Evolutionary conservation across 148 eudicot species (phyloP).

Genomic region (Camellia granthamiana): DNA sequence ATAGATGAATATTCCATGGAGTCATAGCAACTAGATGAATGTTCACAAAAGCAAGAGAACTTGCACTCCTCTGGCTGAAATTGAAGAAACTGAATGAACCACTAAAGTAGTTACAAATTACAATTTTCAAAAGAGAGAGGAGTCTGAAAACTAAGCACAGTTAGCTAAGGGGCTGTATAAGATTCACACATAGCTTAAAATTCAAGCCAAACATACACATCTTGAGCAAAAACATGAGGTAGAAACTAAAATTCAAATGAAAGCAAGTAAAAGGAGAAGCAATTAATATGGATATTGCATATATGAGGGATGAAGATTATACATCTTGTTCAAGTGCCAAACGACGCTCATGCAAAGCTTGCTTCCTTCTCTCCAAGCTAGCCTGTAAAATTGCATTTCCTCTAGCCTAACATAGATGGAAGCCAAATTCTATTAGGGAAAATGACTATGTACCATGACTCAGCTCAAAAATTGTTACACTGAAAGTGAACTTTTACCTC

Average conservation of each 20-base stretch:
- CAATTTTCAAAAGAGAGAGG: no score
- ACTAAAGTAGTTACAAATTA: no score
- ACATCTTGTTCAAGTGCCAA: conserved; percentile 99
- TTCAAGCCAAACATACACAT: not conserved
- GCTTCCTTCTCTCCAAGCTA: conserved; percentile 98
- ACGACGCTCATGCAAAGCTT: conserved; percentile 98
- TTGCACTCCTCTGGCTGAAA: no score
- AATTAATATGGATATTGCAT: not conserved
- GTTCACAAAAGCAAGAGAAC: no score
- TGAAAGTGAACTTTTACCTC: conserved; percentile 50
- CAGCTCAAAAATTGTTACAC: not conserved
- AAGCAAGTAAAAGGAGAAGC: not conserved
- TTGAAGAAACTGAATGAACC: no score
- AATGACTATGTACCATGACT: not conserved
- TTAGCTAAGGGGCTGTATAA: no score
- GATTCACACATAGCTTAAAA: not conserved
- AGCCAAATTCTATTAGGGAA: conserved; percentile 17
- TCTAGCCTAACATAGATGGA: conserved; percentile 57
- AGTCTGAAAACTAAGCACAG: no score
- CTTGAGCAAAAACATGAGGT: not conserved
- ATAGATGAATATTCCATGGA: no score
- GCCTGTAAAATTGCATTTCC: conserved; percentile 98
- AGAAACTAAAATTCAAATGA: not conserved
- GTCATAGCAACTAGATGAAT: no score
- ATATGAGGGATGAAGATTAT: conserved; percentile 13